Conservation (phyloP, 129 eudicot genomes). For the Helichrysum umbraculigerum region DNA sequence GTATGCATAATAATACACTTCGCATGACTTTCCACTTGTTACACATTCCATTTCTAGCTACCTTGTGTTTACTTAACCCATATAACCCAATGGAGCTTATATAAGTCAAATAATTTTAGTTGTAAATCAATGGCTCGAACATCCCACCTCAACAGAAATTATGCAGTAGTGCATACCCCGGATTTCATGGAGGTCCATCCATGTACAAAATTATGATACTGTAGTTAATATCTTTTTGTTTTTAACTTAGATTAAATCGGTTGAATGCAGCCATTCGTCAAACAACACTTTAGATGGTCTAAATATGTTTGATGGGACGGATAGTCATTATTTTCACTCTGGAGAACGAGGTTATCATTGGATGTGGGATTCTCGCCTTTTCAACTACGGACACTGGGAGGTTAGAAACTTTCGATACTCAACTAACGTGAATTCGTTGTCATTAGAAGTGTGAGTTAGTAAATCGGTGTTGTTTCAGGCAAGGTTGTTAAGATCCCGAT, state of each 20-base stretch:
- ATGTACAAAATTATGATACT: too few relatives aligned
- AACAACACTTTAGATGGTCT: constrained; percentile 93
- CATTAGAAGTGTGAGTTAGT: neutral
- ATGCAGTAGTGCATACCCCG: too few relatives aligned
- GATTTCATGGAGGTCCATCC: too few relatives aligned
- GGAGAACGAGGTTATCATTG: constrained; percentile 94
- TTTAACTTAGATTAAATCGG: constrained; percentile 12
- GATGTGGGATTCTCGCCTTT: constrained; percentile 99
- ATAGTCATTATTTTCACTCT: constrained; percentile 94
- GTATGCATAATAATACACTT: neutral
- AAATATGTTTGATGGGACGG: constrained; percentile 97
- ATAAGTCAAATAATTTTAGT: too few relatives aligned
- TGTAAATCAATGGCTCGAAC: too few relatives aligned
- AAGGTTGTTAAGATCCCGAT: too few relatives aligned
- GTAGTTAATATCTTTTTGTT: neutral
- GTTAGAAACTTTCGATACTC: constrained; percentile 36
- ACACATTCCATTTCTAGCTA: neutral
- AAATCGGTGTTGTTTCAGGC: constrained; percentile 40
- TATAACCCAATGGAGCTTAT: too few relatives aligned
- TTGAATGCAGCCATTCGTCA: constrained; percentile 77
- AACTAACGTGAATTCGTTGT: neutral
- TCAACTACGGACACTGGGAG: constrained; percentile 98
- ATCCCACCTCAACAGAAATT: too few relatives aligned
- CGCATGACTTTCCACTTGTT: neutral
- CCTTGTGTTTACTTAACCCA: neutral